Conservation (phyloP, 2,329 filamentous ascomycete species). For the Fusarium transvaalense region DNA sequence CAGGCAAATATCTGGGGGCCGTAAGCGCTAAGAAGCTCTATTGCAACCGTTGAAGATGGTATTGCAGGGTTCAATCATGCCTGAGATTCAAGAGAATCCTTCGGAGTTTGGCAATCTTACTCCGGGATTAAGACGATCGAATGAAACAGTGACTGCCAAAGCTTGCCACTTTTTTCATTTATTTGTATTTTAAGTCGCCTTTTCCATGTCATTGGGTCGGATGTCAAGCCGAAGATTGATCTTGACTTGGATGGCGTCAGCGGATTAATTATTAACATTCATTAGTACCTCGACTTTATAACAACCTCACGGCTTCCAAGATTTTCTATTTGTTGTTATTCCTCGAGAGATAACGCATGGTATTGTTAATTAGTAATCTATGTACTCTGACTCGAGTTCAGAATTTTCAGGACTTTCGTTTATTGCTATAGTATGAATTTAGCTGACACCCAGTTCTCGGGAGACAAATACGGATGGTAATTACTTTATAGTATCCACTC, state of each 20-base stretch:
- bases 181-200: neutral
- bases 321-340: neutral
- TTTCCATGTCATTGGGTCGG: neutral
- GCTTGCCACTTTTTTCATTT: neutral
- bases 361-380: neutral
- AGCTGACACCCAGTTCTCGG: too few species aligned
- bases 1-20: constrained; percentile 5
- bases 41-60: neutral
- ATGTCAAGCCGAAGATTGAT: neutral
- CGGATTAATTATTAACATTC: neutral
- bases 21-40: constrained; percentile 25
- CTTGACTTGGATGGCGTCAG: neutral
- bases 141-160: neutral
- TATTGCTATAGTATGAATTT: too few species aligned
- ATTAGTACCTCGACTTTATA: neutral
- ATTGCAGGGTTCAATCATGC: constrained; percentile 5
- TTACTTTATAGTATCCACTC: too few species aligned
- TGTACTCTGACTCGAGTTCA: neutral
- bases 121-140: neutral
- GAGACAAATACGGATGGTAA: too few species aligned
- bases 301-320: neutral
- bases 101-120: neutral
- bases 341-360: too few species aligned
- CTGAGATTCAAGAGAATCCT: neutral
- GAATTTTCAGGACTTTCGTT: too few species aligned